Evolutionary conservation across 176 grass and related monocot species (phyloP).

Genomic region (Phoenix roebelenii): DNA sequence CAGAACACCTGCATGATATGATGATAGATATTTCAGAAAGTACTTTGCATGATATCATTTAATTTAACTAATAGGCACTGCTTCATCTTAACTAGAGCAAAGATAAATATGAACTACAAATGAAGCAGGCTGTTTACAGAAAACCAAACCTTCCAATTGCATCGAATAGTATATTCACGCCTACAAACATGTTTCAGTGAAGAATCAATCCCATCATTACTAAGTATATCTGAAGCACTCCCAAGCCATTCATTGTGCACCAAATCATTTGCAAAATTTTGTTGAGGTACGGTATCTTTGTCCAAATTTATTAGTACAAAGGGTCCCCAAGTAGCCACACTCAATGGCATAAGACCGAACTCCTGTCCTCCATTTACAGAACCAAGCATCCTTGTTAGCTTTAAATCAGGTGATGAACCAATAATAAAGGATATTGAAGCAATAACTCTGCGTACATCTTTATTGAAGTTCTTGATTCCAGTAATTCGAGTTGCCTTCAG

Average conservation of each 20-base stretch:
- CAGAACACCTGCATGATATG: constrained; percentile 63
- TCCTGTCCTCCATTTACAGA: constrained; percentile 32
- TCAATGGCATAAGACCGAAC: constrained; percentile 69
- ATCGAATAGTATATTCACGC: constrained; percentile 80
- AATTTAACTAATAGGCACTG: no score
- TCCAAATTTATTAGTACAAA: constrained; percentile 72
- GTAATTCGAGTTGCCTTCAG: constrained; percentile 86
- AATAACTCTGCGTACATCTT: constrained; percentile 40
- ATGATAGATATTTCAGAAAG: constrained; percentile 2
- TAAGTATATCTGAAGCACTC: constrained; percentile 57
- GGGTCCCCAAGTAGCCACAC: constrained; percentile 71
- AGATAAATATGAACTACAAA: background rate
- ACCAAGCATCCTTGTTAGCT: constrained; percentile 2
- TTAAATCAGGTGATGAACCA: no score
- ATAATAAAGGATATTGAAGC: background rate
- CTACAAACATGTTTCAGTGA: constrained; percentile 71
- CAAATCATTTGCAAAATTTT: constrained; percentile 23
- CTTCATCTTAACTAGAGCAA: no score
- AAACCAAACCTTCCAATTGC: constrained; percentile 88
- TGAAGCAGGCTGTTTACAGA: background rate
- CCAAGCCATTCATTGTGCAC: constrained; percentile 84
- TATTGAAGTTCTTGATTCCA: constrained; percentile 82
- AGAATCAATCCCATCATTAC: constrained; percentile 52
- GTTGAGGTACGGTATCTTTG: constrained; percentile 14
- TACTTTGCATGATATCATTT: background rate